phyloP scores from a whole-genome alignment of 1,284 basidiomycete genomes.

The Marasmius oreades region DNA sequence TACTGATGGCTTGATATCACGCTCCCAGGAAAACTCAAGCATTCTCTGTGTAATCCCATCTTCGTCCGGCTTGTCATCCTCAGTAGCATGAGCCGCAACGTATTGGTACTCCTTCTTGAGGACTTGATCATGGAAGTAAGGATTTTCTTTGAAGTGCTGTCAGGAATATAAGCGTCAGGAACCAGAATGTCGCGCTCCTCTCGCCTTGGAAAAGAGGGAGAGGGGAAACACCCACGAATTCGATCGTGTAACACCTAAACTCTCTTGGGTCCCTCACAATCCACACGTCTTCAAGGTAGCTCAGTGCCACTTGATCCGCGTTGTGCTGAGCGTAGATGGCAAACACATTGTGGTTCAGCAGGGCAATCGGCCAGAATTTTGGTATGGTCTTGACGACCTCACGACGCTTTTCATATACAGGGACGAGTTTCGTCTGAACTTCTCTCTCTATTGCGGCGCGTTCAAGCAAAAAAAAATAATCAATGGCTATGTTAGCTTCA shows the following conservation, averaged over 20 bases:
- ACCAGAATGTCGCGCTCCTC: conserved; percentile 1
- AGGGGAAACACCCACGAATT: conserved; percentile 60
- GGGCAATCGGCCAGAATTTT: conserved; percentile 77
- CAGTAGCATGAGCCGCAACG: conserved; percentile 48
- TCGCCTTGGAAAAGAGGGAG: background rate
- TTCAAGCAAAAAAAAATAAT: background rate
- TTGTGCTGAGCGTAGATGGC: conserved; percentile 62
- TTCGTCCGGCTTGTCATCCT: conserved; percentile 57
- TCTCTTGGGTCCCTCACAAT: conserved; percentile 63
- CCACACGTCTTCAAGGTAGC: conserved; percentile 80
- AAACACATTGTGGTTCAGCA: conserved; percentile 65
- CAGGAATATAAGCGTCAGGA: background rate
- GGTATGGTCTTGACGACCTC: conserved; percentile 58
- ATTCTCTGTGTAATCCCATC: conserved; percentile 72
- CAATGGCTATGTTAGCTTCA: conserved; percentile 9
- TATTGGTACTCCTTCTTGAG: conserved; percentile 80
- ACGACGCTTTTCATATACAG: conserved; percentile 68
- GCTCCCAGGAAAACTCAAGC: conserved; percentile 76
- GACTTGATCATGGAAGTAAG: conserved; percentile 70
- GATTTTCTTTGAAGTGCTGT: conserved; percentile 81
- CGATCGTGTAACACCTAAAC: conserved; percentile 69
- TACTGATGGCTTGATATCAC: conserved; percentile 65
- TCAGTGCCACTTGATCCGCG: conserved; percentile 69
- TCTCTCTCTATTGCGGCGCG: conserved; percentile 50
- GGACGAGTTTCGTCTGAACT: conserved; percentile 50